These are phyloP conservation scores for Turritis glabra DNA, from an alignment of 345 rosid species.

Conservation along the genomic window DNA sequence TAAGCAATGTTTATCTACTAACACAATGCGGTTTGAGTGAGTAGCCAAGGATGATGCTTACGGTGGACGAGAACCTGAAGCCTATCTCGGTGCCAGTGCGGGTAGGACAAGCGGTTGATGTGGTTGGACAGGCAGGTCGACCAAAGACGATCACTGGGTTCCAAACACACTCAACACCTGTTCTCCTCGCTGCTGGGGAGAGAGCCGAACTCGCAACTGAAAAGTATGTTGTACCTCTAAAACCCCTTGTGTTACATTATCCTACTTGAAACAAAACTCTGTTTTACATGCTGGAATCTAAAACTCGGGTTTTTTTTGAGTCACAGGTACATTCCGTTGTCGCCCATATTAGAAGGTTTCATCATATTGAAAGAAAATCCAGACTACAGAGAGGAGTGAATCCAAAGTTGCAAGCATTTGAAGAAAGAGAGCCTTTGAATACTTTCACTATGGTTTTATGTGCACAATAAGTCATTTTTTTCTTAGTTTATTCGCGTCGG, in stretches of 20 bases:
- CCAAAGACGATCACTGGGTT: constrained; percentile 96
- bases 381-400: constrained; percentile 65
- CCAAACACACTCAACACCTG: constrained; percentile 95
- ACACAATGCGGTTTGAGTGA: constrained; percentile 4
- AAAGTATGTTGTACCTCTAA: constrained; percentile 52
- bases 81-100: constrained; percentile 84
- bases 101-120: constrained; percentile 96
- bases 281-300: constrained; percentile 4
- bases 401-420: not conserved
- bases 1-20: not conserved
- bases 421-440: not conserved
- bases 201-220: constrained; percentile 95
- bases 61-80: constrained; percentile 82
- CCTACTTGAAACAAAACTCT: not conserved
- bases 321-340: constrained; percentile 77
- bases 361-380: constrained; percentile 86
- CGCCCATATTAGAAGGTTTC: constrained; percentile 92
- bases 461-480: constrained; percentile 1
- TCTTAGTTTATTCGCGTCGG: constrained; percentile 4
- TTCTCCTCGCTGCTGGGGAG: constrained; percentile 93
- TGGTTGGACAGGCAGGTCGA: constrained; percentile 95
- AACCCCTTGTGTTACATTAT: not conserved
- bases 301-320: not conserved
- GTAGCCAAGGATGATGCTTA: constrained; percentile 95
- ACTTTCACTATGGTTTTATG: constrained; percentile 4